Base-by-base conservation (phyloP, 2,329 filamentous ascomycete species). In the Elsinoe fawcettii region DNA sequence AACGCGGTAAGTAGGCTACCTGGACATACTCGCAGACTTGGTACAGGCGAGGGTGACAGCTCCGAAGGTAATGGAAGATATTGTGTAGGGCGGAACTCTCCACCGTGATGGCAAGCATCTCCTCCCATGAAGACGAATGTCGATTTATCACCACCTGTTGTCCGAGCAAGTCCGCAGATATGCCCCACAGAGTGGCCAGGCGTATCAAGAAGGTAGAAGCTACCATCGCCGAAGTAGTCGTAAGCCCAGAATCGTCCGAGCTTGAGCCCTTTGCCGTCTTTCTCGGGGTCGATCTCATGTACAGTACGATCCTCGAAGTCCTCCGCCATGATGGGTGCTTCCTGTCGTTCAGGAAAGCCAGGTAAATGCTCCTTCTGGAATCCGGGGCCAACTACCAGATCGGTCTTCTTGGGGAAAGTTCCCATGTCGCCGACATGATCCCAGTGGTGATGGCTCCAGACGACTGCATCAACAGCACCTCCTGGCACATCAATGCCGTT, bases 141-240 rank as follows among this genome's bases (percentile, higher is more conserved):
- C 16, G 70, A 66, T 14, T 56, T 16, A 1, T 65, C 66, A 9
- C 58, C 59, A 2, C 63, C 61, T 2, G 67, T 62, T 0, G 73
- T 75, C 6, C 78, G 69, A 1, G 76, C 78, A 0, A 82, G 69
- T 2, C 70, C 79, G 58, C 73, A 74, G n/a, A 79, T 67, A 62
- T 80, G 78, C 1, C 76, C 77, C 9, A 77, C 65, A 0, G 74
- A 72, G 62, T 82, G 79, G 1, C 80, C 80, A 0, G 79, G 78
- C 2, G 74, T 73, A 60, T 79, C 70, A 25, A 83, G 70, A 1
- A 83, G 69, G 63, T 81, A 82, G 61, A 84, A 80, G 20, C 70
- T 74, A 0, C 79, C 80, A 63, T 83, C 80, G 2, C 74, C 74
- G 57, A 81, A 83, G 63, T 75, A 82, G 63, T 83, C 80, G 23